These are phyloP conservation scores for Cryptococcus wingfieldii DNA, from an alignment of 1,284 basidiomycete genomes.

Conservation along the genomic window DNA sequence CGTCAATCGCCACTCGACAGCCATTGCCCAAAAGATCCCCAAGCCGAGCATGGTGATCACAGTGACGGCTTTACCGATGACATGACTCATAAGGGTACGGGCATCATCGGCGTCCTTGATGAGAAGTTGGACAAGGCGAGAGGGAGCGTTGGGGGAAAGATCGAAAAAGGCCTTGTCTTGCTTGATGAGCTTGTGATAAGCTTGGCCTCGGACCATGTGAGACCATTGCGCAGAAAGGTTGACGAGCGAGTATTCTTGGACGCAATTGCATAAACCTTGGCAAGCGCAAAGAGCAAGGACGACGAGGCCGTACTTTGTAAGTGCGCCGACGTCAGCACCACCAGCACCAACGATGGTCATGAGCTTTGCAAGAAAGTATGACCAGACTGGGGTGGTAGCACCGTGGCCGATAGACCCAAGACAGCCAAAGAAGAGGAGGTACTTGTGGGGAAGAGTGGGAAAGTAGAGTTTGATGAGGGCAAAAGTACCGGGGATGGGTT, in stretches of 20 bases:
- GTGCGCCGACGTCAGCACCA: constrained; percentile 57
- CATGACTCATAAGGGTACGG: constrained; percentile 67
- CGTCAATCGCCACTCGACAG: constrained; percentile 86
- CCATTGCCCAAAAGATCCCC: constrained; percentile 82
- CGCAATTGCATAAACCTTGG: constrained; percentile 68
- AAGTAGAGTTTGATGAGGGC: constrained; percentile 60
- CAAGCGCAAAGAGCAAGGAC: constrained; percentile 66
- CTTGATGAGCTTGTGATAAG: constrained; percentile 61
- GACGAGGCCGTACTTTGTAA: constrained; percentile 53
- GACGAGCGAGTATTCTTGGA: constrained; percentile 76
- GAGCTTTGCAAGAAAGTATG: constrained; percentile 76
- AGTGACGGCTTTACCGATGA: constrained; percentile 68
- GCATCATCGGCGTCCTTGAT: constrained; percentile 93
- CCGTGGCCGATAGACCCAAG: constrained; percentile 65
- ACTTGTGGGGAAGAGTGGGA: constrained; percentile 71
- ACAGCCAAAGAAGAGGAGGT: constrained; percentile 64
- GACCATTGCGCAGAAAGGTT: constrained; percentile 72
- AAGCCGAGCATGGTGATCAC: constrained; percentile 75
- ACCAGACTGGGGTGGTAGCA: constrained; percentile 84
- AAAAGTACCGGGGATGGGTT: constrained; percentile 47
- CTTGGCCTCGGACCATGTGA: constrained; percentile 59
- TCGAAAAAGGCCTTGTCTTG: constrained; percentile 96
- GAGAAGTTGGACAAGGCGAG: constrained; percentile 69
- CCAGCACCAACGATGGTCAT: constrained; percentile 73
- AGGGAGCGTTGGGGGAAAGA: constrained; percentile 59